Evolutionary conservation across 768 basidiomycete genomes (phyloP), one percentile per base, ranked within the genome.

Genomic region (Clavulina sp.): DNA sequence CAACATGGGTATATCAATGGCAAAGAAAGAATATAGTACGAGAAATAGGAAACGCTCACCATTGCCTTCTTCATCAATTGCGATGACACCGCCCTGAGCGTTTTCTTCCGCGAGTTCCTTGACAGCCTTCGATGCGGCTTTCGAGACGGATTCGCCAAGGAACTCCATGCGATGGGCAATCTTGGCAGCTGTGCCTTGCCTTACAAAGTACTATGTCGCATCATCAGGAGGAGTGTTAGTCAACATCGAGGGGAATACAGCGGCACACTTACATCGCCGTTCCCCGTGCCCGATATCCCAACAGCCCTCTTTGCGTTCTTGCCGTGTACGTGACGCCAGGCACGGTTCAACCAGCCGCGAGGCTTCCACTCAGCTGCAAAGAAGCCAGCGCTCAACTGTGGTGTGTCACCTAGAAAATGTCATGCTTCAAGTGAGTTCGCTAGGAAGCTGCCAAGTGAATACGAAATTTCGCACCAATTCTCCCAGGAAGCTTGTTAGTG

Each of bases 181-280:
- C 0, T 79, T 79, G 2, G 71, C 71, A 0, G 78, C 81, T 3
- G 80, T 76, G 21, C 75, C 73, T 50, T 71, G 72, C 38, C 86
- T 73, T 52, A 89, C 84, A 60, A 81, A 88, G 62, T 80, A 84
- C 84, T 88, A 32, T n/a, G n/a, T n/a, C n/a, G n/a, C n/a, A n/a
- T n/a, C n/a, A n/a, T n/a, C n/a, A n/a, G n/a, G n/a, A n/a, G n/a
- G n/a, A n/a, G n/a, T n/a, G n/a, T n/a, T n/a, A n/a, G n/a, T n/a
- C n/a, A n/a, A n/a, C n/a, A n/a, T n/a, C n/a, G n/a, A n/a, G n/a
- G n/a, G n/a, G n/a, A n/a, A n/a, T n/a, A n/a, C n/a, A n/a, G n/a
- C n/a, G n/a, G n/a, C 34, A 38, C 34, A 38, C 34, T 19, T 60
- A 85, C 83, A 64, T 88, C 85, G 56, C 85, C 85, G 57, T 87